A percentile compares a stretch with the other conserved stretches of the same genome.
phyloP scores from a whole-genome alignment of 148 eudicot species.

The Pouteria glomerata region DNA sequence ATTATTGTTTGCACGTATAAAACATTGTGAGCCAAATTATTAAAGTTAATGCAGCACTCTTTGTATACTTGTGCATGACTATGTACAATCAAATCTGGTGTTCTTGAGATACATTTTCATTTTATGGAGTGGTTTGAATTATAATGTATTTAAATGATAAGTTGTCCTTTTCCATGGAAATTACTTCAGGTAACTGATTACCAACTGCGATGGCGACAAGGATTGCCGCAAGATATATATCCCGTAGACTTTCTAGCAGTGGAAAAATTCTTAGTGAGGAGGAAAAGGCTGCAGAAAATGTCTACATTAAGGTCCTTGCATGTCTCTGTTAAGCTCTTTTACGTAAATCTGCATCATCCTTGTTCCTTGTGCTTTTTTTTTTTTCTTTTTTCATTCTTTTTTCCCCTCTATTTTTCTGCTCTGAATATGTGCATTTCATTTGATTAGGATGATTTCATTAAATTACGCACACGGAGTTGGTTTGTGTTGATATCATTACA shows the following conservation, averaged over 20 bases:
- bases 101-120: neutral
- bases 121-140: neutral
- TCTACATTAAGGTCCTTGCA: constrained; percentile 73
- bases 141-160: neutral
- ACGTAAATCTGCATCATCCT: neutral
- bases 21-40: neutral
- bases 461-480: neutral
- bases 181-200: neutral
- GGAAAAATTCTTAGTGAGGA: constrained; percentile 87
- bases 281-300: constrained; percentile 97
- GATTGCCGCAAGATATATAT: constrained; percentile 53
- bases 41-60: neutral
- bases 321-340: neutral
- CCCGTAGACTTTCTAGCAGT: constrained; percentile 72
- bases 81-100: neutral
- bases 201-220: constrained; percentile 58
- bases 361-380: neutral
- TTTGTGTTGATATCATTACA: neutral
- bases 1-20: neutral
- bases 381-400: neutral
- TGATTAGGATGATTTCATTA: neutral
- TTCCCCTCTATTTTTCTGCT: neutral
- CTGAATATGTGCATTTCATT: neutral
- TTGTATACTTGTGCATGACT: neutral
- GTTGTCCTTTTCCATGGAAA: constrained; percentile 10